Conservation (phyloP, 139 green algal species). For the Chlorella sp. region DNA sequence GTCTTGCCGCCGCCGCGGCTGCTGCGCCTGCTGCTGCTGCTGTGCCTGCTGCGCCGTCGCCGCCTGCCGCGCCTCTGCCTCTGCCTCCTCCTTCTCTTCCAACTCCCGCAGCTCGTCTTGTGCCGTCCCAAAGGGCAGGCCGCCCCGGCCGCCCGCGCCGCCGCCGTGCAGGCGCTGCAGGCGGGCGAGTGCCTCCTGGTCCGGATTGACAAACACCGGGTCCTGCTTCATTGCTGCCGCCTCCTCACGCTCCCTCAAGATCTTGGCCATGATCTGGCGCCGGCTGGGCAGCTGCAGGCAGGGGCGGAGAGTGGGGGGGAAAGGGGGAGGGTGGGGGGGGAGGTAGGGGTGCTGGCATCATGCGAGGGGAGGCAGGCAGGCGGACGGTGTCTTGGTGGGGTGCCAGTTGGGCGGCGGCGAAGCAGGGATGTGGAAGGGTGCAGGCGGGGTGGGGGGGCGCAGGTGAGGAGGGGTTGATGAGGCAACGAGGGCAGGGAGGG, state of each 20-base stretch:
- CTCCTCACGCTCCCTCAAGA: slow-evolving; percentile 55
- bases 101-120: slow-evolving; percentile 61
- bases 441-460: too few species aligned
- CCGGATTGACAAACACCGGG: slow-evolving; percentile 61
- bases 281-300: slow-evolving; percentile 72
- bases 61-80: slow-evolving; percentile 31
- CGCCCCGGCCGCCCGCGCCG: background rate
- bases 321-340: background rate
- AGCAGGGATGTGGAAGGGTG: too few species aligned
- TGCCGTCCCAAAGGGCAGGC: slow-evolving; percentile 46
- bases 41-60: background rate
- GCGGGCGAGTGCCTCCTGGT: slow-evolving; percentile 65
- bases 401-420: background rate
- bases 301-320: background rate
- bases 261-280: slow-evolving; percentile 71
- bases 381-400: background rate
- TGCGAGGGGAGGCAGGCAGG: background rate
- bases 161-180: slow-evolving; percentile 55
- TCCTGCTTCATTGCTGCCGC: slow-evolving; percentile 75
- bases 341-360: background rate
- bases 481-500: too few species aligned
- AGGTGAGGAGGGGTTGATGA: too few species aligned
- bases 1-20: slow-evolving; percentile 6
- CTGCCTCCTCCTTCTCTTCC: slow-evolving; percentile 36
- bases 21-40: background rate